Percentiles rank a stretch among this genome's conserved stretches.
phyloP scores from a whole-genome alignment of 2,329 filamentous ascomycete species.

The Falciphora oryzae region DNA sequence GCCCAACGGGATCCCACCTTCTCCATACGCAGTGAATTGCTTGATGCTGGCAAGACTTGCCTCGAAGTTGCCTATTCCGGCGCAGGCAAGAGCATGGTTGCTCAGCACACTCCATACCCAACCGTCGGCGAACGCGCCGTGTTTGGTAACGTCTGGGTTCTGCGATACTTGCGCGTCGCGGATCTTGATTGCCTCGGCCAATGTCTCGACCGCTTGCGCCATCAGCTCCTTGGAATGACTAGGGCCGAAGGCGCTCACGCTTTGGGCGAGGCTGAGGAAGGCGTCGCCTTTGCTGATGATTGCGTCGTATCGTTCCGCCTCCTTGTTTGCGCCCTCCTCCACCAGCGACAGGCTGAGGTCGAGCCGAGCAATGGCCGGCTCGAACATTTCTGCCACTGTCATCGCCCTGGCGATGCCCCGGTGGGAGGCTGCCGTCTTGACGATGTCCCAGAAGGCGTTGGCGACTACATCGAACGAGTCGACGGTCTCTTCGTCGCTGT shows the following conservation, averaged over 20 bases:
- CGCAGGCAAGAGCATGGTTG: not conserved
- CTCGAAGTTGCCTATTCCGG: not conserved
- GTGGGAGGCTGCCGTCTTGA: slow-evolving; percentile 9
- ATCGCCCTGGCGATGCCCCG: slow-evolving; percentile 12
- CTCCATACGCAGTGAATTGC: not conserved
- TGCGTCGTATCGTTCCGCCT: not conserved
- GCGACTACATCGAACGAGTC: slow-evolving; percentile 10
- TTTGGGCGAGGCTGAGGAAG: not conserved
- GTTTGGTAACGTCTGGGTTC: not conserved
- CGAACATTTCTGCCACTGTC: not conserved
- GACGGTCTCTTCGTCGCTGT: not conserved
- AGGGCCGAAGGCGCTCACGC: not conserved
- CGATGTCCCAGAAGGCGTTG: slow-evolving; percentile 12
- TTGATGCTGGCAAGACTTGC: not conserved
- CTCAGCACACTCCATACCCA: not conserved
- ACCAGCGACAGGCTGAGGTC: slow-evolving; percentile 7
- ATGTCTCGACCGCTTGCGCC: not conserved
- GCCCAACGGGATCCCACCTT: not conserved
- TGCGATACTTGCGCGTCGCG: not conserved
- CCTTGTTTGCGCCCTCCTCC: not conserved
- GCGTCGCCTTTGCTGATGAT: slow-evolving; percentile 8
- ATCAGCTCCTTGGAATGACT: not conserved
- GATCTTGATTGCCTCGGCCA: not conserved
- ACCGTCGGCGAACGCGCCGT: not conserved
- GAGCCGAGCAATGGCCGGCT: slow-evolving; percentile 7